Conservation (phyloP, 2,329 filamentous ascomycete genomes). For the Fusarium austroafricanum region DNA sequence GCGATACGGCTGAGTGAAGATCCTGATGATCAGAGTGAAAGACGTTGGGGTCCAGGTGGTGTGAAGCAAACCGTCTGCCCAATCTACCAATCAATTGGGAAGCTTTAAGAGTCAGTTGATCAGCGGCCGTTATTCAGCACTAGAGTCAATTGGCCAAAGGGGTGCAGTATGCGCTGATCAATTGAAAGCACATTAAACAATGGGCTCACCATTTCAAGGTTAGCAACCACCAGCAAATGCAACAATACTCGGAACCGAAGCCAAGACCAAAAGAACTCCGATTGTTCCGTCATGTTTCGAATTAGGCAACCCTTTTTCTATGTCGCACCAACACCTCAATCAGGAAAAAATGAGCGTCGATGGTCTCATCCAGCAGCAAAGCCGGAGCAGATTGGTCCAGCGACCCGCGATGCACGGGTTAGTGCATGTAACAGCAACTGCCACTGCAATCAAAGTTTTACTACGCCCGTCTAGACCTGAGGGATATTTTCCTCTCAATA, state of each 20-base stretch:
- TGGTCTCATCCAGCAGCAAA: not conserved
- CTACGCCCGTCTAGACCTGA: not conserved
- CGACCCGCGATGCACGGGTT: not conserved
- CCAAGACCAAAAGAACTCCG: not conserved
- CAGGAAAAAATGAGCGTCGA: not conserved
- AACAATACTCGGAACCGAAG: not conserved
- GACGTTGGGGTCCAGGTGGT: not conserved
- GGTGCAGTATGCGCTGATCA: not conserved
- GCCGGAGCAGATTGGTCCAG: not conserved
- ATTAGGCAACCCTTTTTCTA: conserved; percentile 1
- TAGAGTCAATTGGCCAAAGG: not conserved
- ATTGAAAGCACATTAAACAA: not conserved
- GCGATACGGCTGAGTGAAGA: not conserved
- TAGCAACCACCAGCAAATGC: not conserved
- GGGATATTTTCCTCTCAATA: conserved; percentile 5
- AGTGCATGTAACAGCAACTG: not conserved
- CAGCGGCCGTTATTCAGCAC: conserved; percentile 1
- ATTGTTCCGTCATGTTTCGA: not conserved
- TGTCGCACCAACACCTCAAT: conserved; percentile 3
- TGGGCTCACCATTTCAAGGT: not conserved
- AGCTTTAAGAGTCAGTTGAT: not conserved
- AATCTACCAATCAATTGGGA: not conserved
- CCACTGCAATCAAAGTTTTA: not conserved
- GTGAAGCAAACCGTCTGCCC: not conserved
- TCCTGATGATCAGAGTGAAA: not conserved